Evolutionary conservation across 352 stramenopile genomes (phyloP).

Genomic region (Pythium insidiosum): DNA sequence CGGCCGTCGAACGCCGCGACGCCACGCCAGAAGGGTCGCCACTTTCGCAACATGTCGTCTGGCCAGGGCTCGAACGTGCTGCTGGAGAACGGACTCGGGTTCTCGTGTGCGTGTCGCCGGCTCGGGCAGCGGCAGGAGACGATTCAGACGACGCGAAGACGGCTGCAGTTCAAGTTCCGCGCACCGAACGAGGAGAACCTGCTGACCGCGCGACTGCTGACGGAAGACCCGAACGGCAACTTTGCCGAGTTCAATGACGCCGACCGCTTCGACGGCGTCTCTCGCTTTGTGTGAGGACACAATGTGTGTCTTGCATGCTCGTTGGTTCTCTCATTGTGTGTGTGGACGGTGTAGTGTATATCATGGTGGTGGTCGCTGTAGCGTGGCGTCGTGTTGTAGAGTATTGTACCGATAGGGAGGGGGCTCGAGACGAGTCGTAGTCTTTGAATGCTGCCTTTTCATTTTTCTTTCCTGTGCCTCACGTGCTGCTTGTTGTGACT

Average conservation of each 20-base stretch:
- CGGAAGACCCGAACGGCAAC: conserved; percentile 4
- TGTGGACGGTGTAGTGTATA: no score
- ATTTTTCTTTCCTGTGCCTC: no score
- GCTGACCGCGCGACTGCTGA: conserved; percentile 10
- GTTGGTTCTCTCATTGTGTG: no score
- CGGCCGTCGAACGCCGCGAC: neutral
- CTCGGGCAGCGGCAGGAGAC: conserved; percentile 11
- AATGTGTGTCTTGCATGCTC: no score
- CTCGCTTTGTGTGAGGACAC: no score
- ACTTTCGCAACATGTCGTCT: neutral
- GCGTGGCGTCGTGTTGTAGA: no score
- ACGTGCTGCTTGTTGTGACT: no score
- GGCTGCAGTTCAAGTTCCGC: conserved; percentile 7
- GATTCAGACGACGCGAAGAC: conserved; percentile 2
- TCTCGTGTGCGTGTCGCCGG: conserved; percentile 15
- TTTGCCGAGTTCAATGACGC: neutral
- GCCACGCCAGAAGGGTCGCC: neutral
- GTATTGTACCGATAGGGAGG: no score
- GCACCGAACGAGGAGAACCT: conserved; percentile 12
- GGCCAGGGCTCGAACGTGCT: neutral
- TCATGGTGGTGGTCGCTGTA: no score
- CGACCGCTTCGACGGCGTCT: no score
- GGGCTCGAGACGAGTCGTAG: no score
- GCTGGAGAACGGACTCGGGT: neutral
- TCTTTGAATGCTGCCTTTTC: no score